Base-by-base conservation (phyloP, 2,329 filamentous ascomycete species). In the Coniochaeta hoffmannii region DNA sequence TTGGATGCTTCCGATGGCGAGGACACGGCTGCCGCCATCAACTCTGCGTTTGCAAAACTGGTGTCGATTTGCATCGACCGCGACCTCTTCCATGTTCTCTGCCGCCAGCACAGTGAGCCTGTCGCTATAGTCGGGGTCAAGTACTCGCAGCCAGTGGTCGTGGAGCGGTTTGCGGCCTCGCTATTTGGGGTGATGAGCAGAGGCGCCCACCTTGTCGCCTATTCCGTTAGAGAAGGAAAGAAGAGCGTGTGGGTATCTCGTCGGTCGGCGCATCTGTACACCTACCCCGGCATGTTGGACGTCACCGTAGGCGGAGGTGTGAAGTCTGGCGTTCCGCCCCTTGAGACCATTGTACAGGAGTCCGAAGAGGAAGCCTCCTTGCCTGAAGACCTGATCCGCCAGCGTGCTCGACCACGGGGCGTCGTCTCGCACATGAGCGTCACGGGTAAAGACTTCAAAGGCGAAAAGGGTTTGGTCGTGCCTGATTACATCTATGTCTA, bases 241-340 rank as follows among this genome's bases (percentile, higher is more conserved):
- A 41, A 87, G 55, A 81, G 78, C 63, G 76, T 91, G 24, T 91
- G 88, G 88, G 76, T 88, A 0, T 85, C 87, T 2, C 73, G 83
- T 30, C 76, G 88, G 8, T 79, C 84, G 17, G 72, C 70, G 50
- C 80, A 73, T 11, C 86, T 89, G 65, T 77, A 83, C 64, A 90
- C 87, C 0, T 90, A 88, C 63, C 82, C 82, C 0, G 79, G 83
- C 1, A 83, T 87, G 76, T 73, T 90, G 58, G 88, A 91, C 65
- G 90, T 88, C 61, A 86, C 85, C 3, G 87, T 90, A 9, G 88
- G 86, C 0, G 88, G 88, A 1, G 88, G 88, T 0, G 81, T 89
- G 57, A 75, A 79, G 35, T 79, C 83, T 0, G 81, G 81, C 2
- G 83, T 88, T 63, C 73, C 66, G 14, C 81, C 85, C 0, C 82